Evolutionary conservation across 257 asterid species (phyloP).

Genomic region (Nicotiana tomentosiformis): DNA sequence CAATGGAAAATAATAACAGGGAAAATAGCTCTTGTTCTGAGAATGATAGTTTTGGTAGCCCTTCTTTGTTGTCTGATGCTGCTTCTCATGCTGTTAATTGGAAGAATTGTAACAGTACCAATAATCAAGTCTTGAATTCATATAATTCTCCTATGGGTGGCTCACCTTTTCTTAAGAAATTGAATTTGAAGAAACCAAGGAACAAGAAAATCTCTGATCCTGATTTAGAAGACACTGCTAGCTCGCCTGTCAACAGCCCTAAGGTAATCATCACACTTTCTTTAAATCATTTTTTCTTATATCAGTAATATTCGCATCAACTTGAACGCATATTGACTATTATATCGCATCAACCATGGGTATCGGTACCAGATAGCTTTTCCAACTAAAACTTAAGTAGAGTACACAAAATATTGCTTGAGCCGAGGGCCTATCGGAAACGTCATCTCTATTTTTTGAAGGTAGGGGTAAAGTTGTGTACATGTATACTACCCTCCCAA

Average conservation of each 20-base stretch:
- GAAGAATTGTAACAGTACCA: conserved; percentile 22
- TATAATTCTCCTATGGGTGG: neutral
- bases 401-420: neutral
- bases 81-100: conserved; percentile 45
- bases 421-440: too few species aligned
- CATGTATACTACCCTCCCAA: too few species aligned
- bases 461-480: too few species aligned
- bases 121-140: neutral
- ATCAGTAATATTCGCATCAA: neutral
- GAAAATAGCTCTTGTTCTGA: neutral
- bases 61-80: conserved; percentile 43
- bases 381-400: neutral
- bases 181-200: conserved; percentile 37
- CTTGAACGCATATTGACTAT: neutral
- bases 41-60: conserved; percentile 12
- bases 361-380: neutral
- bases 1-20: conserved; percentile 8
- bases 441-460: too few species aligned
- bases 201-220: conserved; percentile 23
- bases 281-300: neutral
- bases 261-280: conserved; percentile 32
- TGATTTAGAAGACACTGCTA: conserved; percentile 73
- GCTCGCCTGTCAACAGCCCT: conserved; percentile 74
- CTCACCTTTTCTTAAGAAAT: conserved; percentile 25
- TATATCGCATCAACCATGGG: too few species aligned